A percentile compares a stretch with the other conserved stretches of the same genome.
Conservation (phyloP, 2,329 filamentous ascomycete genomes). For the Juglanconis juglandina region DNA sequence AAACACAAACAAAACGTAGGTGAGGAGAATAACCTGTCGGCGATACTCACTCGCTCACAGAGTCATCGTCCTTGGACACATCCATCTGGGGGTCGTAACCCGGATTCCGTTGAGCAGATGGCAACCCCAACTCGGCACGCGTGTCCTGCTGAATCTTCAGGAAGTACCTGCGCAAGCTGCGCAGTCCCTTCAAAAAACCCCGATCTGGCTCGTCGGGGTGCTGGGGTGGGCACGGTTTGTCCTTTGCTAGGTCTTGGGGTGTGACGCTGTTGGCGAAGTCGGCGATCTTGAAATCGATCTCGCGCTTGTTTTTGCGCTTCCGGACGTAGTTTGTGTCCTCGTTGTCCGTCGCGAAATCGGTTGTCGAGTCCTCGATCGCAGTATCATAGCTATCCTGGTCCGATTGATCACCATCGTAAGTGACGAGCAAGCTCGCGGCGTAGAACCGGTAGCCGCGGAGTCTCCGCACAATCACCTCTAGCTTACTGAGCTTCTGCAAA, state of each 20-base stretch:
- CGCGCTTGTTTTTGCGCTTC: constrained; percentile 48
- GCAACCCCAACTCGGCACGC: constrained; percentile 47
- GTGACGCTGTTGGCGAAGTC: constrained; percentile 98
- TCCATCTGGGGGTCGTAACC: constrained; percentile 17
- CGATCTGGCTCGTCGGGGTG: constrained; percentile 78
- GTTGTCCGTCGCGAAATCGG: constrained; percentile 55
- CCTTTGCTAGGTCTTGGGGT: constrained; percentile 67
- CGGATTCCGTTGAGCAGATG: constrained; percentile 18
- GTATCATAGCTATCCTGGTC: constrained; percentile 49
- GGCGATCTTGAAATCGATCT: constrained; percentile 93
- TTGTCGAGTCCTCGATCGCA: constrained; percentile 53
- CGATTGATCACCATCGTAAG: constrained; percentile 82
- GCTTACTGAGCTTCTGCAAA: constrained; percentile 73
- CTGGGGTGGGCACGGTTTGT: constrained; percentile 71
- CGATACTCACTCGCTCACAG: constrained; percentile 28
- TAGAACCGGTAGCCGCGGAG: constrained; percentile 91
- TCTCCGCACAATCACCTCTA: constrained; percentile 78
- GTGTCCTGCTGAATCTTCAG: constrained; percentile 81
- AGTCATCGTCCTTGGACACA: constrained; percentile 26
- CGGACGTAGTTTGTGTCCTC: constrained; percentile 43
- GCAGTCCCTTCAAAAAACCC: constrained; percentile 83
- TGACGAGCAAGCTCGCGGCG: constrained; percentile 88
- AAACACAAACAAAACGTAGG: background rate
- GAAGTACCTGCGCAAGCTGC: constrained; percentile 78
- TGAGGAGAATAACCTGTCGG: background rate